Base-by-base conservation (phyloP, 257 asterid genomes). In the Marsdenia floribunda region DNA sequence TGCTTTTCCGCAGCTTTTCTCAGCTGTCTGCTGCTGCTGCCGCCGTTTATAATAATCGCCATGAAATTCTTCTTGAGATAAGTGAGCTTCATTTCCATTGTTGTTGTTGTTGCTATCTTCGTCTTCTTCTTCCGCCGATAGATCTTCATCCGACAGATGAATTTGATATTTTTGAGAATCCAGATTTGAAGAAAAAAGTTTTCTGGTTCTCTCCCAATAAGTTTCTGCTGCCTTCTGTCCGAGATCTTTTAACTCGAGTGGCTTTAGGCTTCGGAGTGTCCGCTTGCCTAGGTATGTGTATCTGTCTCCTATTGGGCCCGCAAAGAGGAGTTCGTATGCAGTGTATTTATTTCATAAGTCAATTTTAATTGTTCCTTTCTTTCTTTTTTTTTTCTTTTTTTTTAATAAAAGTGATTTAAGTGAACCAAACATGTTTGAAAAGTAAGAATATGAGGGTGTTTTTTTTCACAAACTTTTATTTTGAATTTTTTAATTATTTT, bases 151-250 rank as follows among this genome's bases (percentile, higher is more conserved):
- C 22, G 69, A 29, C 53, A 18, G 70, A 61, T 38, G 73, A 50
- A 70, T 60, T 33, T 47, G 79, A 64, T 69, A 50, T 63, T 18
- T 64, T 61, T 60, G 76, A 70, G 79, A 79, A 79, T 79, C 82
- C 82, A 79, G 82, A 60, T 79, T 69, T 57, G 77, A 16, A 67
- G 69, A 40, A 64, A 33, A 35, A 42, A 42, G 0, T 44, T 22
- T 5, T 71, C 68, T 71, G 38, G 22, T 52, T 33, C 73, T 70
- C 73, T 70, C 44, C 22, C 42, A 22, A 47, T 13, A 24, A 22
- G 73, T 58, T 22, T 75, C 46, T 68, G 66, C 53, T 44, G 60
- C 50, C 59, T 21, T 29, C 16, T 33, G 22, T 22, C 60, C 54
- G 8, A 50, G 68, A 65, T 54, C 72, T 68, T 71, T 53, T 21